Base-by-base conservation (phyloP, 2,329 filamentous ascomycete genomes). In the Diaporthe ampelina region DNA sequence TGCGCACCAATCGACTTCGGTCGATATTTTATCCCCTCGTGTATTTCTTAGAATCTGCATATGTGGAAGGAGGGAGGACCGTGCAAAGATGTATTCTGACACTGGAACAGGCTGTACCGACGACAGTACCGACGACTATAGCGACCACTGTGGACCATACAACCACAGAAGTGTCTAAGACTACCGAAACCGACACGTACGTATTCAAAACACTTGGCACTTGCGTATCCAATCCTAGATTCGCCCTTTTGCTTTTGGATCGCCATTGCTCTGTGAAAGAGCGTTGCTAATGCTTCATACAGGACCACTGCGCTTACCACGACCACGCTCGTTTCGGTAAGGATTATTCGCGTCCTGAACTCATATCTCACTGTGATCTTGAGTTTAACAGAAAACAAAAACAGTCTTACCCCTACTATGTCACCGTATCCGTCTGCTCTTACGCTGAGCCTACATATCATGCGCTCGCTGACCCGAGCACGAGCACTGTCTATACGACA, bases 381-480 rank as follows among this genome's bases (percentile, higher is more conserved):
- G 52, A 40, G 26, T 35, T 32, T 35, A 17, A 50, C 45, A 21
- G 40, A 43, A 8, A 21, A 67, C 54, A 35, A 29, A 29, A 29
- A 10, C 63, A 77, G 76, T 77, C 75, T n/a, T 76, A 72, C 37
- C 75, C 75, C 5, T 74, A 75, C 19, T 76, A 72, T 13, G 50
- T 56, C 54, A 77, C 76, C 9, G 54, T 75, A 8, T 59, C 68
- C 40, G 63, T 56, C 56, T 77, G 76, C 63, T 68, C 71, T 50
- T 71, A 67, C 37, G 61, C 68, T 35, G 32, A 40, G 32, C 50
- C 54, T 50, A 24, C 59, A 48, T 75, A 74, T 19, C 24, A 67
- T 17, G 29, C 1, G 24, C 59, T 70, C 7, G 74, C 68, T 29
- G 72, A 29, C 24, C 67, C 37, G 26, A 15, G 13, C 40, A 48